These are phyloP conservation scores for Lyophyllum atratum DNA, from an alignment of 768 basidiomycete species.

Conservation along the genomic window DNA sequence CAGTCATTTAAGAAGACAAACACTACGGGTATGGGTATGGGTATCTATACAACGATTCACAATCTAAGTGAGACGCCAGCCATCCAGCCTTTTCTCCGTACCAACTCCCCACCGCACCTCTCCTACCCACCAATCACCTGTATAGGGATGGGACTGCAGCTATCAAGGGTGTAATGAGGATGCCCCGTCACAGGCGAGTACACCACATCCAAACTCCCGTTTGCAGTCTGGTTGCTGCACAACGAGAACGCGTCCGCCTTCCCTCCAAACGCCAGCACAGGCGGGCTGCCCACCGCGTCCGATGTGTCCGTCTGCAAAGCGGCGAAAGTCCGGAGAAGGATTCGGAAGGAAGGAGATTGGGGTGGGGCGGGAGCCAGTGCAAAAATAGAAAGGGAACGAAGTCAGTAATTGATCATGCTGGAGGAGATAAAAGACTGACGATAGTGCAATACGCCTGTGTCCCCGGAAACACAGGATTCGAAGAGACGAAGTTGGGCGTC, in stretches of 20 bases:
- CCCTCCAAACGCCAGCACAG: slow-evolving; percentile 40
- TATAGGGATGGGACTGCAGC: slow-evolving; percentile 40
- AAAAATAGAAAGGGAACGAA: no score
- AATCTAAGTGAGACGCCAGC: no score
- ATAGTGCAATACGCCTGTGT: slow-evolving; percentile 42
- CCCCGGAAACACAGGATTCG: slow-evolving; percentile 44
- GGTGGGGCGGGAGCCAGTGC: no score
- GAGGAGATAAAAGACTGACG: no score
- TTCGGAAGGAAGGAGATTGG: no score
- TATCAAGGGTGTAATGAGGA: slow-evolving; percentile 38
- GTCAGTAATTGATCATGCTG: no score
- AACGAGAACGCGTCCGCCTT: slow-evolving; percentile 42
- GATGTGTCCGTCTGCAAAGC: slow-evolving; percentile 24
- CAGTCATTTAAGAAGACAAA: no score
- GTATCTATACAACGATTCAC: not conserved
- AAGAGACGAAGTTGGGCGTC: slow-evolving; percentile 46
- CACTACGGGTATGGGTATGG: not conserved
- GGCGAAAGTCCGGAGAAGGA: not conserved
- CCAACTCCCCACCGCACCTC: no score
- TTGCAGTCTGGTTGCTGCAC: slow-evolving; percentile 42
- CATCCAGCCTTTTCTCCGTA: not conserved
- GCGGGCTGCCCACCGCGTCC: slow-evolving; percentile 27
- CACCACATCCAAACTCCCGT: slow-evolving; percentile 42
- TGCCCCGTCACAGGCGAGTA: slow-evolving; percentile 44
- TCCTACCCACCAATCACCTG: slow-evolving; percentile 33